These are phyloP conservation scores for Fusarium liriodendri DNA, from an alignment of 2,329 filamentous ascomycete species.

Conservation along the genomic window DNA sequence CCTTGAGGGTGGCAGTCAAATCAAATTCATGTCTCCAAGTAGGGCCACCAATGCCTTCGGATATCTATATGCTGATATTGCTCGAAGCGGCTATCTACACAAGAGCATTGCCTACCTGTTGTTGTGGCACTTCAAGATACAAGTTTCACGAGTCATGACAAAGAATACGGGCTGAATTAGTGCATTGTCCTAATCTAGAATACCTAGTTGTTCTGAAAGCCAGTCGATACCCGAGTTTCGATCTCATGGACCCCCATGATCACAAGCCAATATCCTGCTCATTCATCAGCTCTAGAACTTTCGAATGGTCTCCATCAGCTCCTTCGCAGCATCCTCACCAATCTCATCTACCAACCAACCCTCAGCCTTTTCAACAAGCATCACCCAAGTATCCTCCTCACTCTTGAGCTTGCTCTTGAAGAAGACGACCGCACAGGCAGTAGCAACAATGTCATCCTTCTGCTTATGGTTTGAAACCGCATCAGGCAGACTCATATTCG, in stretches of 20 bases:
- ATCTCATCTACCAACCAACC: constrained; percentile 56
- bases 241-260: background rate
- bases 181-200: background rate
- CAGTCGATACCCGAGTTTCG: background rate
- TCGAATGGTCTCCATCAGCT: constrained; percentile 30
- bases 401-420: constrained; percentile 58
- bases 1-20: background rate
- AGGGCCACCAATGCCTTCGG: background rate
- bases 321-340: constrained; percentile 14
- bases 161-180: background rate
- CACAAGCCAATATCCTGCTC: background rate
- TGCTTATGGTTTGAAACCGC: background rate
- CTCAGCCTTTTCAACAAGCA: constrained; percentile 71
- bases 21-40: background rate
- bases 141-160: background rate
- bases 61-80: background rate
- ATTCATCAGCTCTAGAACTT: constrained; percentile 9
- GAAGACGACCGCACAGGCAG: constrained; percentile 45
- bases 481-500: constrained; percentile 12
- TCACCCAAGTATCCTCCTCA: constrained; percentile 70
- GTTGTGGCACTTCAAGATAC: background rate
- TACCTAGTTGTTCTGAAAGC: background rate
- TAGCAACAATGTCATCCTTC: constrained; percentile 39
- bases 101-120: background rate
- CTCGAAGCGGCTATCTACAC: background rate